Evolutionary conservation across 1,284 basidiomycete species (phyloP), one percentile per base, ranked within the genome.

Genomic region (Grifola frondosa): DNA sequence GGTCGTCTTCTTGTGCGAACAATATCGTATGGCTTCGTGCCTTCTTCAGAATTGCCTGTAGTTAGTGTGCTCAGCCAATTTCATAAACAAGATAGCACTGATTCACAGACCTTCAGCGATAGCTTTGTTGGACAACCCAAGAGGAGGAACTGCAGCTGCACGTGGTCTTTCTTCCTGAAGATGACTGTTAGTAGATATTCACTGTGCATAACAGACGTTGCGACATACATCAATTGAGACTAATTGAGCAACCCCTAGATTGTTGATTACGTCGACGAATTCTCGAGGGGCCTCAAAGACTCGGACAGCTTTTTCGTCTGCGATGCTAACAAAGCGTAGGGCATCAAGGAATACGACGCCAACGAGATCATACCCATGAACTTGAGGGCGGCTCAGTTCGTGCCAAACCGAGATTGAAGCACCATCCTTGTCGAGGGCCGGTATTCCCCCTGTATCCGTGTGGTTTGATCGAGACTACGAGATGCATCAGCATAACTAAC

Each of bases 341-440:
- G 88, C 69, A 45, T 78, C 74, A 31, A 97, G 74, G 64, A 92
- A 93, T 3, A 77, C 79, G 2, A 79, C 84, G 47, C 84, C 84
- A n/a, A 93, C 73, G 32, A 97, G 71, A 59, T 97, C 92, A 63
- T 97, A 97, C 5, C 94, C 94, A 64, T 98, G 94, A 15, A 96
- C 84, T 65, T 98, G 94, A 19, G 94, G 94, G 13, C 94, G 81
- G 21, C 80, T 80, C 22, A 97, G 71, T 62, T 97, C 94, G 54
- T 91, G 88, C 94, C 94, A 97, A 2, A 65, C 57, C 1, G 41
- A 23, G 3, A 56, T 61, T 6, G 54, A 46, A n/a, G 52, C 23
- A 4, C 44, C 45, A 22, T 60, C 52, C 6, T 35, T 16, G 44
- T 48, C 32, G 37, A 54, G 52, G 50, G 67, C 29, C 8, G 57